phyloP scores from a whole-genome alignment of 2,329 filamentous ascomycete species.

The Orbilia ellipsospora region DNA sequence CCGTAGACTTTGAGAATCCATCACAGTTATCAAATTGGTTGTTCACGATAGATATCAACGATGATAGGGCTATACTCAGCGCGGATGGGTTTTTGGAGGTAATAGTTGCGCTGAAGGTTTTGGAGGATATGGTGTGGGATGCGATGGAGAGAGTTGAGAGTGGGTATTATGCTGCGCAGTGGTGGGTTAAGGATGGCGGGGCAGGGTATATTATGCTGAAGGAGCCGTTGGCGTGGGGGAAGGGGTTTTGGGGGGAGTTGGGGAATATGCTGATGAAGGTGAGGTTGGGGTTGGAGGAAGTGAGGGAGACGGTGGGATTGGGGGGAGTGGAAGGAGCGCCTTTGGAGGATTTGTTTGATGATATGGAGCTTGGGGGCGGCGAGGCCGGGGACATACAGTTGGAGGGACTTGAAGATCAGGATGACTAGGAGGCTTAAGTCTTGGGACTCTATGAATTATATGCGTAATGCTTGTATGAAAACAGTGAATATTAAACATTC shows the following conservation, averaged over 20 bases:
- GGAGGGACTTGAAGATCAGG: no score
- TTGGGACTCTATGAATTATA: no score
- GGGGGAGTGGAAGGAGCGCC: no score
- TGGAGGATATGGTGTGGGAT: slow-evolving; percentile 9
- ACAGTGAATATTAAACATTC: no score
- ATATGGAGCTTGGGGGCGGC: no score
- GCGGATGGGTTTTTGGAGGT: slow-evolving; percentile 20
- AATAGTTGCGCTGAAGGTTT: not conserved
- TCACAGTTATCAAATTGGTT: slow-evolving; percentile 27
- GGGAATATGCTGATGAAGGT: slow-evolving; percentile 4
- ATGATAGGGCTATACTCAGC: not conserved
- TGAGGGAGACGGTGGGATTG: not conserved
- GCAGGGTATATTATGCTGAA: slow-evolving; percentile 10
- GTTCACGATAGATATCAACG: slow-evolving; percentile 13
- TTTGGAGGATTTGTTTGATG: no score
- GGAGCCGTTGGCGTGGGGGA: slow-evolving; percentile 22
- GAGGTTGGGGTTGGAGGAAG: not conserved
- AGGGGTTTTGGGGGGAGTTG: slow-evolving; percentile 25
- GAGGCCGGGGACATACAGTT: no score
- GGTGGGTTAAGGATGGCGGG: slow-evolving; percentile 3
- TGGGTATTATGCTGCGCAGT: slow-evolving; percentile 16
- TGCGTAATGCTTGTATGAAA: no score
- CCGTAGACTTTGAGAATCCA: slow-evolving; percentile 5
- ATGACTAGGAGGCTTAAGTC: no score
- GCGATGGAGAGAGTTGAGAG: slow-evolving; percentile 7